Percentiles rank a stretch among this genome's conserved stretches.
These are phyloP conservation scores for Zanthoxylum bungeanum DNA, from an alignment of 345 rosid genomes.

Conservation along the genomic window DNA sequence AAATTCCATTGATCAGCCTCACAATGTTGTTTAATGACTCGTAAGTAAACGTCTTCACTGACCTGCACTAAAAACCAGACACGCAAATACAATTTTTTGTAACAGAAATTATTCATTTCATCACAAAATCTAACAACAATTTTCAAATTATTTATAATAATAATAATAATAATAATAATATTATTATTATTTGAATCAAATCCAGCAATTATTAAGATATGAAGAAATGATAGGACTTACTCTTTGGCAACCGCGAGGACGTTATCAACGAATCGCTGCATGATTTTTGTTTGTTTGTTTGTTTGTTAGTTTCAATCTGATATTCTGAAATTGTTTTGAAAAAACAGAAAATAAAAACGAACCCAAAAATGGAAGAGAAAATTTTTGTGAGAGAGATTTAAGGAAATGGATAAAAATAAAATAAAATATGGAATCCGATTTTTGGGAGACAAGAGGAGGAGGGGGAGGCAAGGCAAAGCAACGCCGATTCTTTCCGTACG, in stretches of 20 bases:
- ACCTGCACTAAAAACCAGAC: conserved; percentile 61
- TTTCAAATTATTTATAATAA: background rate
- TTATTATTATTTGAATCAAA: too few species aligned
- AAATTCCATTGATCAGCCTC: conserved; percentile 79
- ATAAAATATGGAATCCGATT: background rate
- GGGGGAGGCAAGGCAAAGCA: conserved; percentile 25
- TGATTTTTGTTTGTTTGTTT: conserved; percentile 28
- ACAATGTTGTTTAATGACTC: conserved; percentile 81
- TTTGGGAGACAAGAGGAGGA: background rate
- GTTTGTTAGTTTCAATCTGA: background rate
- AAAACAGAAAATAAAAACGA: background rate
- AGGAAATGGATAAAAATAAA: background rate
- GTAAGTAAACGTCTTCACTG: conserved; percentile 85
- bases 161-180: too few species aligned
- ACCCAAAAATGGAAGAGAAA: conserved; percentile 2
- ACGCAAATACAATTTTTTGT: conserved; percentile 9
- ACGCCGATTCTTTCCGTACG: conserved; percentile 42
- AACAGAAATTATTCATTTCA: background rate
- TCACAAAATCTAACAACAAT: background rate
- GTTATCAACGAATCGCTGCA: conserved; percentile 84
- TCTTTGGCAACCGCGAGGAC: conserved; percentile 90
- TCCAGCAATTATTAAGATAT: conserved; percentile 4
- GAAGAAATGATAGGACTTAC: conserved; percentile 44
- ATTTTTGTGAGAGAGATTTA: background rate
- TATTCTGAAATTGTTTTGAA: background rate